These are phyloP conservation scores for Xylaria multiplex DNA, from an alignment of 2,329 filamentous ascomycete genomes.

Conservation along the genomic window DNA sequence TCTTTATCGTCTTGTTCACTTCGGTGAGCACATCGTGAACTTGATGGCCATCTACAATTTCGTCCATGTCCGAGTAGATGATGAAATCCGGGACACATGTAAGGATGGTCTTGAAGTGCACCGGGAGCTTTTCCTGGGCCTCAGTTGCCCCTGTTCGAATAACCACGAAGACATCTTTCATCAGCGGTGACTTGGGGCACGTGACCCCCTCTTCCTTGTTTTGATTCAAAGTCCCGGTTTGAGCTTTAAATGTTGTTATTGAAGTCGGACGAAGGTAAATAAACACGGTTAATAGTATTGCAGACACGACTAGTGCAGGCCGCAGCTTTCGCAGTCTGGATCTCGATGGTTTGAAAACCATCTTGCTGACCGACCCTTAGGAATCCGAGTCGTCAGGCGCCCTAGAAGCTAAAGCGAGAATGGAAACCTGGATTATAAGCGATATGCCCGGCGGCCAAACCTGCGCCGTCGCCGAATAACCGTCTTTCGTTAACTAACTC, in stretches of 20 bases:
- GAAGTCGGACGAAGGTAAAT: conserved; percentile 25
- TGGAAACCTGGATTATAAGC: neutral
- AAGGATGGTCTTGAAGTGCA: conserved; percentile 42
- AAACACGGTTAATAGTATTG: conserved; percentile 26
- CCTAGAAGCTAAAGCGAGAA: conserved; percentile 3
- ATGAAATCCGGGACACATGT: conserved; percentile 39
- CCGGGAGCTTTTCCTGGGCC: conserved; percentile 35
- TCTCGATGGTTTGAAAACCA: conserved; percentile 30
- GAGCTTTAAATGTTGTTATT: conserved; percentile 1
- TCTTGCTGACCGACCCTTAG: conserved; percentile 14
- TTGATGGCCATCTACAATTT: conserved; percentile 37
- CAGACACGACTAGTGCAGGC: conserved; percentile 25
- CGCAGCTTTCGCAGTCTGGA: conserved; percentile 31
- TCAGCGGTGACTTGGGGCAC: conserved; percentile 34
- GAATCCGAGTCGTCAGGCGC: neutral
- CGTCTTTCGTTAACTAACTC: conserved; percentile 14
- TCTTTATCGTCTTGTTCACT: conserved; percentile 37
- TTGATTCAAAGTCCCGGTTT: neutral
- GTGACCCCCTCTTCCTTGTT: conserved; percentile 23
- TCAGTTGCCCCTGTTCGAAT: conserved; percentile 38
- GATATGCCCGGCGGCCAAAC: neutral
- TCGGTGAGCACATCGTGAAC: conserved; percentile 36
- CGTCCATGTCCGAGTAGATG: conserved; percentile 42
- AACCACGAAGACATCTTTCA: conserved; percentile 37
- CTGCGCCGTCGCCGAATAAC: conserved; percentile 8